Evolutionary conservation across 1,284 basidiomycete species (phyloP), one percentile per base, ranked within the genome.

Genomic region (Mycosarcoma maydis): DNA sequence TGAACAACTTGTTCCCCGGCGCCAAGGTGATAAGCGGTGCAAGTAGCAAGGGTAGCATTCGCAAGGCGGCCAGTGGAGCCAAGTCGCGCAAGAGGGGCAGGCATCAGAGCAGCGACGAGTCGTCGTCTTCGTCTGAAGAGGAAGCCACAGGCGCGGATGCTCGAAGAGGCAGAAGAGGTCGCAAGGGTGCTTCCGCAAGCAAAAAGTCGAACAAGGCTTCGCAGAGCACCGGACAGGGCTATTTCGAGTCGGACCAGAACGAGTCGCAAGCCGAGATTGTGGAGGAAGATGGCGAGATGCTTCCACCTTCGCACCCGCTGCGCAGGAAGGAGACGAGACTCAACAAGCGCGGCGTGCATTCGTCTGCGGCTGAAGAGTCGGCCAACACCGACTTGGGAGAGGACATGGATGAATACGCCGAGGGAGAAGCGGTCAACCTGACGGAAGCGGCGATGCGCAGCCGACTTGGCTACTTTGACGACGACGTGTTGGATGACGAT

Each of bases 1-100:
- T 81, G 26, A 76, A 76, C 56, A 67, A 56, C 20, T 46, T 81
- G 16, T 81, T 81, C 44, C 72, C 69, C 0, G 64, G 69, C 34
- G 69, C 58, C 20, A 59, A 71, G 43, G 58, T 47, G n/a, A 42
- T 56, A 14, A 50, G 64, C 34, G 52, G 42, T 14, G 50, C 33
- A n/a, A 49, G 38, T 13, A 30, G 49, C n/a, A 54, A 62, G 36
- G 16, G 44, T 30, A 29, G 51, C 22, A 40, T 34, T 27, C 34
- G 53, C 42, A 36, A 53, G 39, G 44, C 42, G 9, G 39, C 34
- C 6, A 43, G 38, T 42, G 41, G 41, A 8, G 24, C 34, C 3
- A 44, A 53, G 32, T 10, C 14, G n/a, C 41, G 59, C 17, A 62
- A 62, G 47, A 42, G 62, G 4, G 58, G 61, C n/a, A 38, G 57